Evolutionary conservation across 108 stramenopile genomes (phyloP), one percentile per base, ranked within the genome.

Genomic region (Seminavis robusta): DNA sequence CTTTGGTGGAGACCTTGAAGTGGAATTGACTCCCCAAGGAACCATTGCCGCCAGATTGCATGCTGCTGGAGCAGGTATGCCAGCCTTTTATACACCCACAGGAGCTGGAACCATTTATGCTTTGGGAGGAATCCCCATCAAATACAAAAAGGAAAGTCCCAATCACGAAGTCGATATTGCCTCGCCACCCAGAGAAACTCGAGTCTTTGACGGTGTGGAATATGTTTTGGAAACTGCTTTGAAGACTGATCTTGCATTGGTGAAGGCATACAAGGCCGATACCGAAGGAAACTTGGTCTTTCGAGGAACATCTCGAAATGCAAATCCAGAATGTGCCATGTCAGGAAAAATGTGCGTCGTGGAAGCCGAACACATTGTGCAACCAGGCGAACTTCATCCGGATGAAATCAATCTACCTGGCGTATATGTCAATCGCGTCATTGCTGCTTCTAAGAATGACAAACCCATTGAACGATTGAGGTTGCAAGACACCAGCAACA

Each of bases 231-330:
- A 96, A 62, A 74, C 86, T 57, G 83, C 92, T 21, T 67, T 94
- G 26, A 62, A 58, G 17, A 82, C 89, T 1, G 92, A 94, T 37
- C 72, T 92, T 9, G 61, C 83, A 21, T 63, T 96, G 26, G 87
- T 96, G 37, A 96, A 94, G 60, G 93, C 86, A 0, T 84, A 68
- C 64, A 84, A 84, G 59, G 95, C 86, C 0, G 95, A 96, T 69
- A 92, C 89, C 17, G 66, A 74, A 33, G 95, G 95, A n/a, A 96
- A 96, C 68, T 62, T 96, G n/a, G 62, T 94, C 38, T 96, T 94
- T 71, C 42, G 83, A 27, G 88, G 89, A 16, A 94, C 95, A 28
- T 80, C 93, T 8, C 79, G 59, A 45, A 96, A 96, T 86, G 67
- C 88, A 47, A 96, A 96, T 66, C 90, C 95, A 7, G 95, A 94